Base-by-base conservation (phyloP, 345 rosid genomes). In the Tarenaya hassleriana region DNA sequence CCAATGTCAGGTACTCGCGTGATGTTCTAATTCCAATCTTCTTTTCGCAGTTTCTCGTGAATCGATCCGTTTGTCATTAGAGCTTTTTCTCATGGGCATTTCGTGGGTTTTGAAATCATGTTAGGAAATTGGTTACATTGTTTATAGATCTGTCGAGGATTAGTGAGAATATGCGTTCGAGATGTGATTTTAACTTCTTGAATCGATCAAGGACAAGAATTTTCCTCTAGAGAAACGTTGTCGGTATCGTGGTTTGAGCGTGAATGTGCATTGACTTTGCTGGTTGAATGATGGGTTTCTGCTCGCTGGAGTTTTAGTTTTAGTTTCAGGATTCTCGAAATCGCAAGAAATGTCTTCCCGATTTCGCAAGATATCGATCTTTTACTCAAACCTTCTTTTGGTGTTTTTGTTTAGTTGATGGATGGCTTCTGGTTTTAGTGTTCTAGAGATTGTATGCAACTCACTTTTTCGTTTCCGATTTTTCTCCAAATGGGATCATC, bases 1-100 rank as follows among this genome's bases (percentile, higher is more conserved):
- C 98, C 65, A 1, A 52, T 41, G 73, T 88, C 71, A 80, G 81
- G 98, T 89, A 58, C 50, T 48, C 13, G 4, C 19, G n/a, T 15
- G 3, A 7, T 10, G 1, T 6, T 13, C 2, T 15, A 20, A 60
- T 38, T 17, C n/a, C n/a, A 21, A 3, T 8, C 29, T 11, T 44
- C 12, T 34, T 52, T 10, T 17, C 19, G 16, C 43, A 1, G 14
- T 19, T 5, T n/a, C 8, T 34, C 43, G 19, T 50, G 41, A 8
- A 4, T 32, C 34, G 39, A 10, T 7, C 17, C 21, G 10, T 33
- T 56, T 48, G 12, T 13, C 5, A 8, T 1, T 42, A 2, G 1
- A 13, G 5, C 9, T 15, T 41, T 19, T 29, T 29, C 1, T 45
- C 27, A 24, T 52, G 40, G 33, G 34, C 42, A 37, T 60, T 11